These are phyloP conservation scores for Phytophthora boehmeriae DNA, from an alignment of 352 stramenopile genomes.

Conservation along the genomic window DNA sequence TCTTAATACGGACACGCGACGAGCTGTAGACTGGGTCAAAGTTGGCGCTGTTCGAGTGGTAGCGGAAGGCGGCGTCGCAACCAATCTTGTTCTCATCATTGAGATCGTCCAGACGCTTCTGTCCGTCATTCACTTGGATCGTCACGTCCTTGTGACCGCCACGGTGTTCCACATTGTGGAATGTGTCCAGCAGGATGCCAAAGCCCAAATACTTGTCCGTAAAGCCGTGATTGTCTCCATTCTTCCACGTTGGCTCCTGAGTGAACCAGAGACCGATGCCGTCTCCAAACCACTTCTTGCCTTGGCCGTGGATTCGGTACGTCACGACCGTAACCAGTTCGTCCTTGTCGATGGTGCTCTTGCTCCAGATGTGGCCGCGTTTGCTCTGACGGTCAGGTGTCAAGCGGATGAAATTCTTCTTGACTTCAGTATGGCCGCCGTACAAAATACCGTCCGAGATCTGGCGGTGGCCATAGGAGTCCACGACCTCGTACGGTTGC, in stretches of 20 bases:
- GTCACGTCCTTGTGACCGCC: constrained; percentile 85
- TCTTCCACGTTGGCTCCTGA: constrained; percentile 51
- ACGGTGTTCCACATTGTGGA: constrained; percentile 79
- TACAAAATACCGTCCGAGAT: constrained; percentile 61
- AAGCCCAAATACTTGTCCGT: constrained; percentile 74
- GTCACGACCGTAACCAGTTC: constrained; percentile 67
- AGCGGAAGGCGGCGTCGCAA: constrained; percentile 80
- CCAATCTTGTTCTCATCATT: constrained; percentile 78
- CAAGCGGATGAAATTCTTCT: constrained; percentile 85
- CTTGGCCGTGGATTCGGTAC: constrained; percentile 80
- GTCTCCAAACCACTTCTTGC: constrained; percentile 82
- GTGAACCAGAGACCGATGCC: constrained; percentile 81
- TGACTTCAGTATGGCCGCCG: constrained; percentile 72
- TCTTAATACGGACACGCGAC: constrained; percentile 65
- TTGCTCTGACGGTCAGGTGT: constrained; percentile 85
- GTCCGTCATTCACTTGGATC: constrained; percentile 79
- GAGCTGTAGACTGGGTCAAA: constrained; percentile 80
- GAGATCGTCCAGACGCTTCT: constrained; percentile 67
- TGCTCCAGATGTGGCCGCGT: constrained; percentile 76
- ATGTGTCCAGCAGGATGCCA: constrained; percentile 80
- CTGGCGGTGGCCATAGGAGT: constrained; percentile 55
- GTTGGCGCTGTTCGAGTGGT: constrained; percentile 67
- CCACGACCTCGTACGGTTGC: constrained; percentile 68
- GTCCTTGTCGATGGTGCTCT: constrained; percentile 44
- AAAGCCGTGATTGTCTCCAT: constrained; percentile 80